phyloP scores from a whole-genome alignment of 2,329 filamentous ascomycete species.

The Ascosphaera acerosa region DNA sequence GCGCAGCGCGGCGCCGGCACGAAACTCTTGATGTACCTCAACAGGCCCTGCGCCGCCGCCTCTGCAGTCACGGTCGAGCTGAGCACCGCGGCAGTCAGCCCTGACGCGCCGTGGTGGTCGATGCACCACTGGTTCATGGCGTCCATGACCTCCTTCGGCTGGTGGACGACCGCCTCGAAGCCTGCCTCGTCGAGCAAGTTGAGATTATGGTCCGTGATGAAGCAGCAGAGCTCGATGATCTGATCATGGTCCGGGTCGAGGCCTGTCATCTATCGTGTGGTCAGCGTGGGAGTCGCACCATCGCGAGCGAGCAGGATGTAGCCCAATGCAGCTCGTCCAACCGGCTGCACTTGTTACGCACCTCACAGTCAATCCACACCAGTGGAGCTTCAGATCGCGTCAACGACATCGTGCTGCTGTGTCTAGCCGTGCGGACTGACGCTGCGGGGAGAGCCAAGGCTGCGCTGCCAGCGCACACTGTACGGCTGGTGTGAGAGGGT shows the following conservation, averaged over 20 bases:
- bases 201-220: slow-evolving; percentile 62
- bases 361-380: slow-evolving; percentile 69
- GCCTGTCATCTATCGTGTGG: slow-evolving; percentile 56
- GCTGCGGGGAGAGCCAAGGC: no score
- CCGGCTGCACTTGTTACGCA: slow-evolving; percentile 9
- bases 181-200: slow-evolving; percentile 49
- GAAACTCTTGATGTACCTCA: slow-evolving; percentile 50
- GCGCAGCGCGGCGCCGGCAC: slow-evolving; percentile 41
- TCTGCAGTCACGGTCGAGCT: slow-evolving; percentile 46
- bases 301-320: no score
- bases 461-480: no score
- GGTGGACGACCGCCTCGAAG: slow-evolving; percentile 59
- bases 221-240: slow-evolving; percentile 79
- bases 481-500: no score
- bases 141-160: slow-evolving; percentile 41
- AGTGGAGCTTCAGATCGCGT: slow-evolving; percentile 35
- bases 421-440: no score
- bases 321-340: background rate
- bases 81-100: slow-evolving; percentile 52
- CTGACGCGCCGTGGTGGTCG: slow-evolving; percentile 51
- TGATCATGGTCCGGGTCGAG: slow-evolving; percentile 53
- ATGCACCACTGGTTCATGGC: slow-evolving; percentile 81
- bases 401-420: slow-evolving; percentile 20
- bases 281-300: background rate
- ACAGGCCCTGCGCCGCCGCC: slow-evolving; percentile 43